phyloP scores from a whole-genome alignment of 2,329 filamentous ascomycete species.

The Pseudocercospora ulei region DNA sequence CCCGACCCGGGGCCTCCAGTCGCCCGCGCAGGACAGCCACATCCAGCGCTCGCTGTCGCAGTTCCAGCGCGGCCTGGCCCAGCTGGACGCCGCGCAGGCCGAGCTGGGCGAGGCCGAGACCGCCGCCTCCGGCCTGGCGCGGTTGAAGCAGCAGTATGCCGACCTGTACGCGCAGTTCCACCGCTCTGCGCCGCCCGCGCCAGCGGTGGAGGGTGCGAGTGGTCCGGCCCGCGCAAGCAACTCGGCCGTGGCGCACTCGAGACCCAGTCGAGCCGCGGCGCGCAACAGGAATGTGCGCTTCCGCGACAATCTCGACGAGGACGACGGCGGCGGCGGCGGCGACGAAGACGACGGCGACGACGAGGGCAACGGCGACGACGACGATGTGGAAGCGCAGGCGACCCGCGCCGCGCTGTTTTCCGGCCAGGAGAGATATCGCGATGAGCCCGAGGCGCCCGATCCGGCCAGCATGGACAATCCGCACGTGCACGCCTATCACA shows the following conservation, averaged over 20 bases:
- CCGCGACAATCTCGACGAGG: constrained; percentile 50
- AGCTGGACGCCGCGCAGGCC: constrained; percentile 55
- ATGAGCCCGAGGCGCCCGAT: constrained; percentile 51
- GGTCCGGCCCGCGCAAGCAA: constrained; percentile 53
- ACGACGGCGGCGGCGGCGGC: constrained; percentile 43
- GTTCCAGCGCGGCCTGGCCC: constrained; percentile 67
- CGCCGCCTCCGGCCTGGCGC: constrained; percentile 50
- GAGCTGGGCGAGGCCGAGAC: constrained; percentile 52
- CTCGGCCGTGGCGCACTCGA: constrained; percentile 52
- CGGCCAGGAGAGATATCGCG: constrained; percentile 48
- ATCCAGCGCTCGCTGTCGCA: constrained; percentile 82
- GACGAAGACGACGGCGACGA: too few relatives aligned
- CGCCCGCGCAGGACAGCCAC: constrained; percentile 74
- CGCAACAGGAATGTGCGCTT: constrained; percentile 57
- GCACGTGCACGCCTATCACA: constrained; percentile 79
- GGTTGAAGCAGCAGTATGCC: constrained; percentile 62
- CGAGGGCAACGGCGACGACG: too few relatives aligned
- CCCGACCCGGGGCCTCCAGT: too few relatives aligned
- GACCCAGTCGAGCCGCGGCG: constrained; percentile 36
- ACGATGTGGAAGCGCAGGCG: constrained; percentile 43
- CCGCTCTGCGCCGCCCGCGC: constrained; percentile 47
- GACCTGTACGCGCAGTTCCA: constrained; percentile 74
- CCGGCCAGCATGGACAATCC: constrained; percentile 59
- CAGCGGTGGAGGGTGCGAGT: constrained; percentile 53
- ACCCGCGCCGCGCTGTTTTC: constrained; percentile 51